Conservation (phyloP, 2,329 filamentous ascomycete species). For the Neonectria magnoliae region DNA sequence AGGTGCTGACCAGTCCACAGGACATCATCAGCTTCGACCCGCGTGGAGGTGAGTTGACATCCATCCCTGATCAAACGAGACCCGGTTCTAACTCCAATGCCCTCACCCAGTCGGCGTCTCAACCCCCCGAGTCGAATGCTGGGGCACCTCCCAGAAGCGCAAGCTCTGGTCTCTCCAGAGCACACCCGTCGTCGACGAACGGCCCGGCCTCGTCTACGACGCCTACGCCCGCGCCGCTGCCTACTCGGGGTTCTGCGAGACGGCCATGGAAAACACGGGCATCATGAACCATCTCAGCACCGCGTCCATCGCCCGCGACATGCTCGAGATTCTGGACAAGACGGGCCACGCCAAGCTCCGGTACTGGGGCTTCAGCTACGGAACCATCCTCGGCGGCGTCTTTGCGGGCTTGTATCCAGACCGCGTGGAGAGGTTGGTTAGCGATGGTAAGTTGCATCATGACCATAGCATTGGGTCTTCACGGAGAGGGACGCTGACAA, state of each 20-base stretch:
- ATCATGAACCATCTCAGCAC: conserved; percentile 56
- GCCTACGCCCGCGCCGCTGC: conserved; percentile 55
- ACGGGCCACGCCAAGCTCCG: conserved; percentile 54
- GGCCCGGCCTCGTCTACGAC: conserved; percentile 57
- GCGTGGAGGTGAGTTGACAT: conserved; percentile 51
- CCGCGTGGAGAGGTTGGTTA: conserved; percentile 59
- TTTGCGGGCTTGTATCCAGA: conserved; percentile 64
- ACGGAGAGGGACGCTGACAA: conserved; percentile 11
- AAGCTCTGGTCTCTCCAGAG: conserved; percentile 57
- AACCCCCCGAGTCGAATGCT: conserved; percentile 62
- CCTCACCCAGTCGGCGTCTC: conserved; percentile 54
- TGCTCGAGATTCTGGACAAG: conserved; percentile 58
- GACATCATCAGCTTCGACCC: conserved; percentile 64
- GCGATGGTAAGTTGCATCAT: conserved; percentile 54
- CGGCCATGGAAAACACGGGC: conserved; percentile 47
- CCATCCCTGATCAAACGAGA: neutral
- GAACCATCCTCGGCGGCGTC: conserved; percentile 61
- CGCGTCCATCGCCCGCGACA: conserved; percentile 56
- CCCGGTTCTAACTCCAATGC: neutral
- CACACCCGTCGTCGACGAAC: conserved; percentile 57
- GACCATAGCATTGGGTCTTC: fast-evolving
- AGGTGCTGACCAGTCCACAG: conserved; percentile 29
- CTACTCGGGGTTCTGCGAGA: conserved; percentile 56
- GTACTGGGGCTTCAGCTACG: conserved; percentile 67
- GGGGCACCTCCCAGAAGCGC: conserved; percentile 54